Percentiles rank a stretch among this genome's conserved stretches.
These are phyloP conservation scores for Amauroascus niger DNA, from an alignment of 2,329 filamentous ascomycete species.

Conservation along the genomic window DNA sequence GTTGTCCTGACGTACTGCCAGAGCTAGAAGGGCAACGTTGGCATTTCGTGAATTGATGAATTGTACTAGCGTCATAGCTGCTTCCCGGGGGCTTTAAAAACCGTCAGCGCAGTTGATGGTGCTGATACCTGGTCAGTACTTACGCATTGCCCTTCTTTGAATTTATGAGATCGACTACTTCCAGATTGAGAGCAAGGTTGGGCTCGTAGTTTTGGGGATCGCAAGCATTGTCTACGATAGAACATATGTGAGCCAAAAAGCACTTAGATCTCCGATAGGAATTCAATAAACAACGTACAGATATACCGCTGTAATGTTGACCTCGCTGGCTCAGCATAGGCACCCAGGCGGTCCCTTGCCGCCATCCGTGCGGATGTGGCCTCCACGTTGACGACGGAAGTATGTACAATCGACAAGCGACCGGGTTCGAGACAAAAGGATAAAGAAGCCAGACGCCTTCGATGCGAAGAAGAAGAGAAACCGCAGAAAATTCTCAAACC, in stretches of 20 bases:
- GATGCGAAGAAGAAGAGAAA: not conserved
- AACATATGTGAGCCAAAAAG: not conserved
- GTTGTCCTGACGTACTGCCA: conserved; percentile 47
- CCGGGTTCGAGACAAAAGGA: not conserved
- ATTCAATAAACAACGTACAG: conserved; percentile 39
- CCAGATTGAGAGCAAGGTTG: conserved; percentile 89
- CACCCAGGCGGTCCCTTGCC: conserved; percentile 84
- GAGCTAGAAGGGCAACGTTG: conserved; percentile 81
- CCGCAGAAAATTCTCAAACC: not conserved
- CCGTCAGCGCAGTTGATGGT: conserved; percentile 19
- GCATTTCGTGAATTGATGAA: conserved; percentile 96
- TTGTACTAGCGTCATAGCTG: conserved; percentile 82
- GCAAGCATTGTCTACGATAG: conserved; percentile 69
- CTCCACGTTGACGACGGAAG: conserved; percentile 55
- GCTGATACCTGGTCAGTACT: conserved; percentile 22
- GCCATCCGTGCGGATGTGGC: conserved; percentile 92
- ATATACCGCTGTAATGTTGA: conserved; percentile 93
- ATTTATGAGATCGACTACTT: conserved; percentile 94
- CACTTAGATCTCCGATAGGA: not conserved
- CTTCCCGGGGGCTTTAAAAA: conserved; percentile 64
- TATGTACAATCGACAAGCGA: not conserved
- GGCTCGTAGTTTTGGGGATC: conserved; percentile 97
- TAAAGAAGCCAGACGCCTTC: not conserved
- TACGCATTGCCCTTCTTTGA: conserved; percentile 87
- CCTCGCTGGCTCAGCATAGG: conserved; percentile 64